phyloP scores from a whole-genome alignment of 805 yeast genomes.

The Myxozyma melibiosi region DNA sequence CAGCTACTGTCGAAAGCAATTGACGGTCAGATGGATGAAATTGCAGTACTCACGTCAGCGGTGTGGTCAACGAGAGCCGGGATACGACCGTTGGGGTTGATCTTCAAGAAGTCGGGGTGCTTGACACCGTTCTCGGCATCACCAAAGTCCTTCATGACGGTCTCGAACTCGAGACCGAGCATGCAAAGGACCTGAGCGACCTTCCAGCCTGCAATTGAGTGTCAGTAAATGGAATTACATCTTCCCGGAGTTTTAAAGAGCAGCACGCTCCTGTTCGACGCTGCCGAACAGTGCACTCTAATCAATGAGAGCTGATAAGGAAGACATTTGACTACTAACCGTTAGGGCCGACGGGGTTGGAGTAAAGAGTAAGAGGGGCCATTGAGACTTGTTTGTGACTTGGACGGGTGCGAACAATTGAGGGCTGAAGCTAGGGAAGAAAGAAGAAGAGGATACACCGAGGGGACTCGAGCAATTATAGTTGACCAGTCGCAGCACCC shows the following conservation, averaged over 20 bases:
- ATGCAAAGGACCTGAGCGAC: slow-evolving; percentile 89
- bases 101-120: slow-evolving; percentile 56
- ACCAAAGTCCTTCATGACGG: slow-evolving; percentile 48
- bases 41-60: slow-evolving; percentile 9
- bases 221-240: background rate
- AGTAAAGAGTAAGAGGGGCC: slow-evolving; percentile 36
- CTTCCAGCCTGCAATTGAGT: slow-evolving; percentile 47
- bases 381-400: slow-evolving; percentile 5
- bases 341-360: slow-evolving; percentile 38
- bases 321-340: slow-evolving; percentile 34
- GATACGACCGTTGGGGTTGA: slow-evolving; percentile 67
- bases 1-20: no score
- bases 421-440: background rate
- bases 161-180: slow-evolving; percentile 73
- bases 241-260: no score
- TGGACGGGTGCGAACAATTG: background rate
- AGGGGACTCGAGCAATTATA: background rate
- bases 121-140: slow-evolving; percentile 50
- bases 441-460: background rate
- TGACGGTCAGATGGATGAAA: background rate
- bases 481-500: no score
- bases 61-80: slow-evolving; percentile 50
- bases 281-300: no score
- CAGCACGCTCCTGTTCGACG: no score
- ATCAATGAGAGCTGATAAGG: background rate